Evolutionary conservation across 768 basidiomycete genomes (phyloP).

Genomic region (Cyclocybe aegerita): DNA sequence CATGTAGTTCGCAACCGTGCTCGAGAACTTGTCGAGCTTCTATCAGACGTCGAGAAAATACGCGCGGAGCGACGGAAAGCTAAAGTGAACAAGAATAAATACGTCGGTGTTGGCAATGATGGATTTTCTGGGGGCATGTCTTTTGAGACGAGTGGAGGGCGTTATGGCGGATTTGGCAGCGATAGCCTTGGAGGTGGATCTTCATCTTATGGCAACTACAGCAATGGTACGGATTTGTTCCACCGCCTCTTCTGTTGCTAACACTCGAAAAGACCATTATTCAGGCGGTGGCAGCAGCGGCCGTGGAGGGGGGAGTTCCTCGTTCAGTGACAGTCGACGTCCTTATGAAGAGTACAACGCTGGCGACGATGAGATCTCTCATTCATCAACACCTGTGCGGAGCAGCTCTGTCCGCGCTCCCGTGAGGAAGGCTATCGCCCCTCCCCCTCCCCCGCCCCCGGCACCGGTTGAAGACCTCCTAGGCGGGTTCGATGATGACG

Average conservation of each 20-base stretch:
- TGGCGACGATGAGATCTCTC: conserved; percentile 76
- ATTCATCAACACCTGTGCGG: conserved; percentile 27
- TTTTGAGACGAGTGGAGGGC: conserved; percentile 40
- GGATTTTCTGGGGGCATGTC: conserved; percentile 47
- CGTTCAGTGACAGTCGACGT: conserved; percentile 56
- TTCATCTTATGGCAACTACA: conserved; percentile 22
- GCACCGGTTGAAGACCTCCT: conserved; percentile 69
- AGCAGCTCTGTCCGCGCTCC: conserved; percentile 35
- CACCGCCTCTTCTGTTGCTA: background rate
- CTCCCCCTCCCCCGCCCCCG: conserved; percentile 39
- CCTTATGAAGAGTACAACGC: conserved; percentile 96
- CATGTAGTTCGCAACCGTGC: conserved; percentile 88
- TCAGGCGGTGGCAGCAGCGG: conserved; percentile 33
- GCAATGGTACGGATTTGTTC: conserved; percentile 19
- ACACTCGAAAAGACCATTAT: conserved; percentile 18
- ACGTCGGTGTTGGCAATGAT: conserved; percentile 84
- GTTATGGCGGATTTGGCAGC: conserved; percentile 48
- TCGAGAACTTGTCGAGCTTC: conserved; percentile 87
- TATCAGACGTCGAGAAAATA: conserved; percentile 90
- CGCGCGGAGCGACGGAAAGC: conserved; percentile 89
- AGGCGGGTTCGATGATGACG: conserved; percentile 76
- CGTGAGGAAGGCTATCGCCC: conserved; percentile 35
- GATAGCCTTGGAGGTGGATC: conserved; percentile 32
- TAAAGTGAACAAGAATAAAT: conserved; percentile 88
- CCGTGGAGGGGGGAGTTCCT: conserved; percentile 36